Percentiles rank a stretch among this genome's conserved stretches.
These are phyloP conservation scores for Sugiyamaella xylanicola DNA, from an alignment of 1,139 yeast species.

Conservation along the genomic window DNA sequence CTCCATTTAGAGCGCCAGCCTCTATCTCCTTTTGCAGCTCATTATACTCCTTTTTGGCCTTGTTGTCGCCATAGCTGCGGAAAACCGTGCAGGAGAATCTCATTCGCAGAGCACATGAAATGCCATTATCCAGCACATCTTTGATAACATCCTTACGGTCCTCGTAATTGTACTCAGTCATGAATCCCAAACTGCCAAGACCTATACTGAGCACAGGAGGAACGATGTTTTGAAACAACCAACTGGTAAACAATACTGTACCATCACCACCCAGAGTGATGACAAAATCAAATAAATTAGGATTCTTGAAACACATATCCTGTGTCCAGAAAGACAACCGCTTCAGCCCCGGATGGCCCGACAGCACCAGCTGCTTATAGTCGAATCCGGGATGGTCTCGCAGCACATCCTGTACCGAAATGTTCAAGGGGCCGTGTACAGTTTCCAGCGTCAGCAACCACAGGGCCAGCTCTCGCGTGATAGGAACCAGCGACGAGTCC, in stretches of 20 bases:
- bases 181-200: constrained; percentile 80
- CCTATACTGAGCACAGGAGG: constrained; percentile 86
- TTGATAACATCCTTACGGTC: constrained; percentile 55
- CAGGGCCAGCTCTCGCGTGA: constrained; percentile 59
- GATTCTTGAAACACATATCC: constrained; percentile 51
- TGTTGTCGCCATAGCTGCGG: constrained; percentile 38
- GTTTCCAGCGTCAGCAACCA: constrained; percentile 53
- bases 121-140: constrained; percentile 59
- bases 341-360: constrained; percentile 44
- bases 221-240: constrained; percentile 63
- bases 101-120: constrained; percentile 70
- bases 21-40: constrained; percentile 41
- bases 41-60: constrained; percentile 30
- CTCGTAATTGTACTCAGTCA: constrained; percentile 74
- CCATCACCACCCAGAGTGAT: constrained; percentile 83
- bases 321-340: constrained; percentile 61
- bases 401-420: constrained; percentile 57
- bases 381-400: constrained; percentile 50
- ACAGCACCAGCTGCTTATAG: constrained; percentile 43
- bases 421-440: constrained; percentile 44
- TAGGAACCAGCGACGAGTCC: constrained; percentile 58
- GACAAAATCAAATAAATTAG: constrained; percentile 57
- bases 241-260: constrained; percentile 71
- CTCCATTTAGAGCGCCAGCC: constrained; percentile 37
- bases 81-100: constrained; percentile 78